These are phyloP conservation scores for Trichoderma sp. DNA, from an alignment of 2,329 filamentous ascomycete genomes.

Conservation along the genomic window DNA sequence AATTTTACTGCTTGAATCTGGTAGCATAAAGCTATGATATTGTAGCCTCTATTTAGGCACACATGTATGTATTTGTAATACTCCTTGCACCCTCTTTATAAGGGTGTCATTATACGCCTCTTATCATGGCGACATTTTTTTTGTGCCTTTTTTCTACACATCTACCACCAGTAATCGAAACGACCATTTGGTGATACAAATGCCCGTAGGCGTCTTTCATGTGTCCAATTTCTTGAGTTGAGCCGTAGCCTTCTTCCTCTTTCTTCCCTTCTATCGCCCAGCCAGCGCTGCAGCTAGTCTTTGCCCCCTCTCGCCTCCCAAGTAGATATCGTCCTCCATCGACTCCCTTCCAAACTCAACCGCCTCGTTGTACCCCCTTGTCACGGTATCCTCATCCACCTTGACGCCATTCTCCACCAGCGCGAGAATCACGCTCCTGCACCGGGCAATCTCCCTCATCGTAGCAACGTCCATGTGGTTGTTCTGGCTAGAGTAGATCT, in stretches of 20 bases:
- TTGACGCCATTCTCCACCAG: constrained; percentile 79
- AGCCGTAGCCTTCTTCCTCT: background rate
- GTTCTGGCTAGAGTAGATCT: constrained; percentile 94
- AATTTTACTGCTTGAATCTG: background rate
- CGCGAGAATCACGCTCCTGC: constrained; percentile 78
- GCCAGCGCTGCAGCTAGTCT: constrained; percentile 48
- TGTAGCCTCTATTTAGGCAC: background rate
- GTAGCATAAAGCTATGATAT: background rate
- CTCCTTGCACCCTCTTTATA: background rate
- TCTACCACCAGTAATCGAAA: background rate
- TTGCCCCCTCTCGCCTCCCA: constrained; percentile 59
- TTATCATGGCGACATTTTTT: background rate
- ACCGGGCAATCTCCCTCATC: constrained; percentile 82
- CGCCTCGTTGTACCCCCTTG: constrained; percentile 77
- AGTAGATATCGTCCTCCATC: constrained; percentile 59
- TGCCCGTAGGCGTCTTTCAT: background rate
- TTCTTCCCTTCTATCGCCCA: constrained; percentile 28
- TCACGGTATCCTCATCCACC: constrained; percentile 89
- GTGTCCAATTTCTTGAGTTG: background rate
- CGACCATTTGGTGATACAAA: background rate
- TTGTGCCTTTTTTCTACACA: background rate
- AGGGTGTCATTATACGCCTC: background rate
- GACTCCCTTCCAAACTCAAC: constrained; percentile 70
- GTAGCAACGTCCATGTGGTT: constrained; percentile 76
- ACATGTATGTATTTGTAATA: background rate